These are phyloP conservation scores for Pseudonitzschia multistriata DNA, from an alignment of 108 stramenopile species.

Conservation along the genomic window DNA sequence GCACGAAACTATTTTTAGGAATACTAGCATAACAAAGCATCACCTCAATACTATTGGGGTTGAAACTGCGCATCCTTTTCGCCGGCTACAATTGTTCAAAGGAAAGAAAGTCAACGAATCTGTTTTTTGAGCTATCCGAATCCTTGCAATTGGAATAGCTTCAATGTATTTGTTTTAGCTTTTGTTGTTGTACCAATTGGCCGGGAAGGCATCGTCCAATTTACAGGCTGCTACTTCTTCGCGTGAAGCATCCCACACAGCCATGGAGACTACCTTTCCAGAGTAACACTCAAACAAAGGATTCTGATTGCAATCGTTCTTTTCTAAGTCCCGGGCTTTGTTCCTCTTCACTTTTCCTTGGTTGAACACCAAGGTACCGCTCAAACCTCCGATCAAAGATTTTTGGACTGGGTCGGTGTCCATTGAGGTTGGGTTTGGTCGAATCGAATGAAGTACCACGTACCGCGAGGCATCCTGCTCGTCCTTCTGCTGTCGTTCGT, in stretches of 20 bases:
- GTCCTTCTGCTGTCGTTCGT: neutral
- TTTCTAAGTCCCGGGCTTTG: neutral
- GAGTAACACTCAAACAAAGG: constrained; percentile 14
- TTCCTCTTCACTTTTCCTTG: constrained; percentile 4
- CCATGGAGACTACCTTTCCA: constrained; percentile 21
- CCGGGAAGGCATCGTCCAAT: constrained; percentile 11
- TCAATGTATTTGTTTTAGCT: neutral
- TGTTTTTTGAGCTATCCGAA: too few relatives aligned
- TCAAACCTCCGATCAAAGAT: neutral
- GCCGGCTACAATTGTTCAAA: too few relatives aligned
- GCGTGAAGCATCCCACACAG: constrained; percentile 33
- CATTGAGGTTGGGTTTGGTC: neutral
- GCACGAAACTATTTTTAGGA: too few relatives aligned
- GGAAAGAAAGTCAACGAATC: too few relatives aligned
- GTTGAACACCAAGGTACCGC: constrained; percentile 5
- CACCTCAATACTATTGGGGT: too few relatives aligned
- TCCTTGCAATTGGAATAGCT: too few relatives aligned
- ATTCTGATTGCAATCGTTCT: neutral
- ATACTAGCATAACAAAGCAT: too few relatives aligned
- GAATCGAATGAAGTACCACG: constrained; percentile 11
- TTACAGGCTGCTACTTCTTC: constrained; percentile 35
- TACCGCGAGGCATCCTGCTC: constrained; percentile 4
- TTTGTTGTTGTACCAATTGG: neutral
- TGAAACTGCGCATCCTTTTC: too few relatives aligned
- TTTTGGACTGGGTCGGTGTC: neutral